Evolutionary conservation across 352 stramenopile species (phyloP).

Genomic region (Thalassiosira exigua): DNA sequence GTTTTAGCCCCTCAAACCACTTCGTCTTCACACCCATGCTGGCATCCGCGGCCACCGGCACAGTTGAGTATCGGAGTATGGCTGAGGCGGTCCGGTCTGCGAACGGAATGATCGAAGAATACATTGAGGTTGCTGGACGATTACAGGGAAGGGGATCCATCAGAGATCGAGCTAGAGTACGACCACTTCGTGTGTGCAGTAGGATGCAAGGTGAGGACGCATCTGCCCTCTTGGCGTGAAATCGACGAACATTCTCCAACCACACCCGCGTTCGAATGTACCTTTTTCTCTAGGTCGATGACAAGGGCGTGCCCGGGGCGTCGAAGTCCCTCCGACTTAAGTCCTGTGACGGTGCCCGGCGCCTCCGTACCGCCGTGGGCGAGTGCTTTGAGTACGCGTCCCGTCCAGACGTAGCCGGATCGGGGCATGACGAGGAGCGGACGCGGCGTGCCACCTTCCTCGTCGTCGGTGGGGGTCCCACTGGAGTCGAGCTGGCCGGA

Average conservation of each 20-base stretch:
- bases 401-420: constrained; percentile 59
- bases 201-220: constrained; percentile 50
- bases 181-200: constrained; percentile 82
- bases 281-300: constrained; percentile 69
- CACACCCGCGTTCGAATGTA: too few relatives aligned
- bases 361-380: constrained; percentile 72
- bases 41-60: constrained; percentile 70
- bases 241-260: too few relatives aligned
- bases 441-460: constrained; percentile 69
- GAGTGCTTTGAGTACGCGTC: constrained; percentile 85
- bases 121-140: constrained; percentile 66
- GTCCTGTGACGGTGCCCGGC: constrained; percentile 72
- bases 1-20: constrained; percentile 79
- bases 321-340: constrained; percentile 81
- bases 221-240: too few relatives aligned
- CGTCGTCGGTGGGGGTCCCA: constrained; percentile 82
- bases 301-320: constrained; percentile 75
- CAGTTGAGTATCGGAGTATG: constrained; percentile 82
- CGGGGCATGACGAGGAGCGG: constrained; percentile 64
- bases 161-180: constrained; percentile 75
- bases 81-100: constrained; percentile 77
- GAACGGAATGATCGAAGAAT: constrained; percentile 82
- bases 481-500: constrained; percentile 81
- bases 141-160: constrained; percentile 33
- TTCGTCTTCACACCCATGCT: constrained; percentile 87